These are phyloP conservation scores for Colletotrichum agaves DNA, from an alignment of 2,329 filamentous ascomycete genomes.

Conservation along the genomic window DNA sequence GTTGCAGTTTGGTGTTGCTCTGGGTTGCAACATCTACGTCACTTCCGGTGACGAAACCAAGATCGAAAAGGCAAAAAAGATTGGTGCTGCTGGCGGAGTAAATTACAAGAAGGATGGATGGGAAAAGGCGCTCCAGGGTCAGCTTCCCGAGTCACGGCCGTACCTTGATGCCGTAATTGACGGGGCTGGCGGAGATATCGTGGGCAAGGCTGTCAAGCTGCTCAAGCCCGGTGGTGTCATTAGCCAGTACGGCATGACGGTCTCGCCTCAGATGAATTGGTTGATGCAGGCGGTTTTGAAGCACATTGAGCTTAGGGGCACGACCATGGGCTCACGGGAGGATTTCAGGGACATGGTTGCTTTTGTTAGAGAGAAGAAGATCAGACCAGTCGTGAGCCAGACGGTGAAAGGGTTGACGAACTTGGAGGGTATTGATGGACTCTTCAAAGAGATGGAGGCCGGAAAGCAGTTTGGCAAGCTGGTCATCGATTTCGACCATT, in stretches of 20 bases:
- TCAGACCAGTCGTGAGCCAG: conserved; percentile 81
- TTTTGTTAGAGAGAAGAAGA: conserved; percentile 79
- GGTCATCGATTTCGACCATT: conserved; percentile 75
- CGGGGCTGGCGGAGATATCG: conserved; percentile 87
- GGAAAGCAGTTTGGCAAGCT: conserved; percentile 93
- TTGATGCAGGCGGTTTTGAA: conserved; percentile 84
- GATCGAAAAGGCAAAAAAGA: conserved; percentile 73
- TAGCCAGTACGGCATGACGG: conserved; percentile 90
- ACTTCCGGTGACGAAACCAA: conserved; percentile 81
- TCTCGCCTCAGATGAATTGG: conserved; percentile 86
- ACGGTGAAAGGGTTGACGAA: conserved; percentile 79
- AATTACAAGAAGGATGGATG: conserved; percentile 82
- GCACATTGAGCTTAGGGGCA: conserved; percentile 87
- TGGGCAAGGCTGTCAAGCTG: conserved; percentile 73
- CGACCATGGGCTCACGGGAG: conserved; percentile 89
- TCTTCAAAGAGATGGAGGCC: conserved; percentile 90
- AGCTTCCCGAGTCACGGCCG: conserved; percentile 73
- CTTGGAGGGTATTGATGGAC: conserved; percentile 78
- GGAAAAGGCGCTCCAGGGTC: conserved; percentile 77
- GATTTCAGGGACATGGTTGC: conserved; percentile 93
- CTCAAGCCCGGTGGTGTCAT: conserved; percentile 88
- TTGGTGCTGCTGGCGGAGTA: conserved; percentile 87
- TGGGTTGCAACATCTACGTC: conserved; percentile 83
- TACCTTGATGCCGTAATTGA: conserved; percentile 88
- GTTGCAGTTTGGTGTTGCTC: conserved; percentile 80